Conservation (phyloP, 352 stramenopile species). For the Globisporangium spinosum region DNA sequence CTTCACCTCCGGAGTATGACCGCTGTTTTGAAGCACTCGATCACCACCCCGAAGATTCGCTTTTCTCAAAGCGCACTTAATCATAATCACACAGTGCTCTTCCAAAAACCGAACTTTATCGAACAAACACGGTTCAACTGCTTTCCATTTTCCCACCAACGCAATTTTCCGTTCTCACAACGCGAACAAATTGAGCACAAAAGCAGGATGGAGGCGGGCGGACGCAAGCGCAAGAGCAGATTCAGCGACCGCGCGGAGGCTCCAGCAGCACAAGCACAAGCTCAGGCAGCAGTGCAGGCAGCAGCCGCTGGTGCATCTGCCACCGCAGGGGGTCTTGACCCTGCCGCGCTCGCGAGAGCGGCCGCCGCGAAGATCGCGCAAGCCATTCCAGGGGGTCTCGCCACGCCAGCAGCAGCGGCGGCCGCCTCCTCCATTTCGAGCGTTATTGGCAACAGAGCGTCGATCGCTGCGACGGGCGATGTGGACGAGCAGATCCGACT, state of each 20-base stretch:
- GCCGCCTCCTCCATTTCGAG: background rate
- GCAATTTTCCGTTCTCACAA: background rate
- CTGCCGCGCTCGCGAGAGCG: conserved; percentile 59
- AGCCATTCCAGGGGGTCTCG: conserved; percentile 34
- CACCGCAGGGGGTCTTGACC: conserved; percentile 26
- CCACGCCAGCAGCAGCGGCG: conserved; percentile 7
- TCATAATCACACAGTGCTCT: too few relatives aligned
- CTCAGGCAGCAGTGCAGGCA: background rate
- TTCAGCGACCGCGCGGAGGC: conserved; percentile 56
- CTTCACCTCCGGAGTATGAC: too few relatives aligned
- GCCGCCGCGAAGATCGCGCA: conserved; percentile 74
- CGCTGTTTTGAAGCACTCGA: too few relatives aligned
- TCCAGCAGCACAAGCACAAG: conserved; percentile 1
- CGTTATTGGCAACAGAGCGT: background rate
- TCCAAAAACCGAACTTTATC: background rate
- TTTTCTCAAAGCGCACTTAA: too few relatives aligned
- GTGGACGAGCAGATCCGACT: conserved; percentile 34
- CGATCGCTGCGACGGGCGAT: conserved; percentile 17
- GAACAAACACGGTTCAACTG: background rate
- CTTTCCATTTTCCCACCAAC: background rate
- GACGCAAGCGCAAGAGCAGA: conserved; percentile 79
- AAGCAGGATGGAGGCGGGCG: conserved; percentile 20
- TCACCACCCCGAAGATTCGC: too few relatives aligned
- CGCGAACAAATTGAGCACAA: conserved; percentile 12
- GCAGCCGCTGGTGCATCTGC: background rate